phyloP scores from a whole-genome alignment of 1,284 basidiomycete species.

The Cutaneotrichosporon dermatis region DNA sequence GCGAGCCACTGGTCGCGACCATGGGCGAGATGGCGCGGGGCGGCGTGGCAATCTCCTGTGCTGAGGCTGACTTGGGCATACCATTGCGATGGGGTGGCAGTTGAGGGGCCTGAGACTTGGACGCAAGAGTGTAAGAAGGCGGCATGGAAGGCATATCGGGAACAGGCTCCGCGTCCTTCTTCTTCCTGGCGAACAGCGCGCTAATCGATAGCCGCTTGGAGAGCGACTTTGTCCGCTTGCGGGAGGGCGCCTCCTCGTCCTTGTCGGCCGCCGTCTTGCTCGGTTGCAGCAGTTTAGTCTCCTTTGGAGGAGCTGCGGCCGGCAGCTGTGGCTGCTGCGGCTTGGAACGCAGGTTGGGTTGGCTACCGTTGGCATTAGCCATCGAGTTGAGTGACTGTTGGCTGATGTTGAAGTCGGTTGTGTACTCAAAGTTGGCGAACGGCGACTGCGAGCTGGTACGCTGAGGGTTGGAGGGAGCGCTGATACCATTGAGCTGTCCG shows the following conservation, averaged over 20 bases:
- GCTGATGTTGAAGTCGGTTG: neutral
- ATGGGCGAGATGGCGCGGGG: neutral
- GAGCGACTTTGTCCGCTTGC: constrained; percentile 5
- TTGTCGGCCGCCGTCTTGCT: neutral
- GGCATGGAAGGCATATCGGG: constrained; percentile 12
- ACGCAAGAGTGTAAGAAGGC: neutral
- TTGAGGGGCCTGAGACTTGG: neutral
- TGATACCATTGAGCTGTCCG: neutral
- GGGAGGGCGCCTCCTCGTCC: constrained; percentile 4
- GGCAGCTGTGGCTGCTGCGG: too few species aligned
- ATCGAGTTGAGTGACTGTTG: neutral
- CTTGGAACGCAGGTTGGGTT: neutral
- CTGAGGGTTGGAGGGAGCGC: neutral
- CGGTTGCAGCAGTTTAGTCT: neutral
- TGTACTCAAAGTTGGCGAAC: neutral
- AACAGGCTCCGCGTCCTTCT: neutral
- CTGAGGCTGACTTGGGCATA: neutral
- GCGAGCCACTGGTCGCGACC: neutral
- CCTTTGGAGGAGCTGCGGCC: neutral
- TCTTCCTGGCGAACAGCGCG: constrained; percentile 9
- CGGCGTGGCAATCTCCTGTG: neutral
- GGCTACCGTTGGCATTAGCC: neutral
- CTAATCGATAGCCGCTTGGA: constrained; percentile 14
- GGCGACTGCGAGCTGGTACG: neutral
- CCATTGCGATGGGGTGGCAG: neutral